Evolutionary conservation across 2,329 filamentous ascomycete genomes (phyloP).

Genomic region (Phyllosticta capitalensis): DNA sequence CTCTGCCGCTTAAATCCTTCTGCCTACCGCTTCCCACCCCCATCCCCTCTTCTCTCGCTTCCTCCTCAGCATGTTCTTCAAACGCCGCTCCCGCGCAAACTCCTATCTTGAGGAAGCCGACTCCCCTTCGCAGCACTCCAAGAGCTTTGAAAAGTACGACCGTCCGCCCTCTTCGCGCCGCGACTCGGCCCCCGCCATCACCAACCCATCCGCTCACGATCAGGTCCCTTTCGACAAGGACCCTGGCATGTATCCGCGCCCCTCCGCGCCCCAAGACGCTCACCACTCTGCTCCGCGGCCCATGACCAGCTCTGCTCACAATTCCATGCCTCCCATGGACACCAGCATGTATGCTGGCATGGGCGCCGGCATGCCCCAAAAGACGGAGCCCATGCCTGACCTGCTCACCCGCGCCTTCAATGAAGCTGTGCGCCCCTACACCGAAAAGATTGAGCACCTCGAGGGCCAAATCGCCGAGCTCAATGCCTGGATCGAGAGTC

Average conservation of each 20-base stretch:
- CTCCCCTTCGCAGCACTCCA: constrained; percentile 24
- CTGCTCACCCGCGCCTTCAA: constrained; percentile 44
- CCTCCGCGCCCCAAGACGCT: constrained; percentile 32
- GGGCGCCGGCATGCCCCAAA: constrained; percentile 13
- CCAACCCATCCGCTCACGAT: constrained; percentile 20
- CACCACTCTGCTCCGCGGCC: constrained; percentile 15
- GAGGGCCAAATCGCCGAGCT: constrained; percentile 43
- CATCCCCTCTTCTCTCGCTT: constrained; percentile 15
- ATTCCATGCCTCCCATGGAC: constrained; percentile 17
- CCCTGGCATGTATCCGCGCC: constrained; percentile 36
- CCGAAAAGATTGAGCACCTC: constrained; percentile 43
- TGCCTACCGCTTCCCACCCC: constrained; percentile 13
- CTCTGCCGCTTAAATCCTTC: constrained; percentile 2
- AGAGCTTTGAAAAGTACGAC: constrained; percentile 31
- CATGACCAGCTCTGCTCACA: constrained; percentile 12
- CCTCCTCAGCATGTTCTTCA: constrained; percentile 38
- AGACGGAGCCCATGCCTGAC: constrained; percentile 39
- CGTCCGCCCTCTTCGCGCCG: constrained; percentile 31
- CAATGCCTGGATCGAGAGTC: constrained; percentile 40
- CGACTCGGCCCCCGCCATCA: constrained; percentile 18
- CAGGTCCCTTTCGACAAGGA: constrained; percentile 19
- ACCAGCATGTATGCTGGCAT: constrained; percentile 13
- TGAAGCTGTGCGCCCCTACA: constrained; percentile 42
- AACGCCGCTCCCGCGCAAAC: constrained; percentile 37
- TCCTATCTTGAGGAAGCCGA: constrained; percentile 39